These are phyloP conservation scores for Aureococcus anophagefferens DNA, from an alignment of 108 stramenopile genomes.

Conservation along the genomic window DNA sequence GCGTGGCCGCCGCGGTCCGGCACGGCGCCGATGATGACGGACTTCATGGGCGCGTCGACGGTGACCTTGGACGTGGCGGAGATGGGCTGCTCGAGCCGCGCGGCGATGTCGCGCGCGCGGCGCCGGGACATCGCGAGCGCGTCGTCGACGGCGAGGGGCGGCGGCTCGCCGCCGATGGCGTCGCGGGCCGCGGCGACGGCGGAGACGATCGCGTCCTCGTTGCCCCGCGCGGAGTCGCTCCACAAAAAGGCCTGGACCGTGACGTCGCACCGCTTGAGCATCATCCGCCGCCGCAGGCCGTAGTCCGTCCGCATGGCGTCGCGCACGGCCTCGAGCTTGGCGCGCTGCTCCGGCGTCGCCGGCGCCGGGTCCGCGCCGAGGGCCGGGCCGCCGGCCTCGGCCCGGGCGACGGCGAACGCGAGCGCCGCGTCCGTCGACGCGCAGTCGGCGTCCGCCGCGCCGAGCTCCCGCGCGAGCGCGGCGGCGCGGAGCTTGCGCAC, in stretches of 20 bases:
- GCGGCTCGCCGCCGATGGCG: slow-evolving; percentile 13
- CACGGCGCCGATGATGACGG: slow-evolving; percentile 19
- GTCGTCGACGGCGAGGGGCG: slow-evolving; percentile 13
- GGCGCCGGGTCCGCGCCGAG: not conserved
- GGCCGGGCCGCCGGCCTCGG: too few species aligned
- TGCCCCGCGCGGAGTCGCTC: not conserved
- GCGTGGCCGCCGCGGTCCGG: slow-evolving; percentile 26
- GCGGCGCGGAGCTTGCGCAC: too few species aligned
- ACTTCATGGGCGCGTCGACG: not conserved
- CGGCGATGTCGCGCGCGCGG: slow-evolving; percentile 13
- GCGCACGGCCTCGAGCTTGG: not conserved
- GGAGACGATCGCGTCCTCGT: not conserved
- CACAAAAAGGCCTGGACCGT: slow-evolving; percentile 25
- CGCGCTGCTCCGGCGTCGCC: not conserved
- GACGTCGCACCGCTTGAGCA: slow-evolving; percentile 32
- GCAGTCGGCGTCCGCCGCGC: too few species aligned
- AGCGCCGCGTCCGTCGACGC: too few species aligned
- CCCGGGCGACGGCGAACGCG: too few species aligned
- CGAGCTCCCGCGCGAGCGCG: too few species aligned
- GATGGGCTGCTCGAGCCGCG: slow-evolving; percentile 19
- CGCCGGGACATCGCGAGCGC: slow-evolving; percentile 13
- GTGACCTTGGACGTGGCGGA: not conserved
- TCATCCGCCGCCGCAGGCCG: slow-evolving; percentile 27
- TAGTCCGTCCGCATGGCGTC: slow-evolving; percentile 16
- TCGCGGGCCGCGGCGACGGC: slow-evolving; percentile 3